A percentile compares a stretch with the other conserved stretches of the same genome.
Conservation (phyloP, 768 basidiomycete genomes). For the Stropharia rugosoannulata region DNA sequence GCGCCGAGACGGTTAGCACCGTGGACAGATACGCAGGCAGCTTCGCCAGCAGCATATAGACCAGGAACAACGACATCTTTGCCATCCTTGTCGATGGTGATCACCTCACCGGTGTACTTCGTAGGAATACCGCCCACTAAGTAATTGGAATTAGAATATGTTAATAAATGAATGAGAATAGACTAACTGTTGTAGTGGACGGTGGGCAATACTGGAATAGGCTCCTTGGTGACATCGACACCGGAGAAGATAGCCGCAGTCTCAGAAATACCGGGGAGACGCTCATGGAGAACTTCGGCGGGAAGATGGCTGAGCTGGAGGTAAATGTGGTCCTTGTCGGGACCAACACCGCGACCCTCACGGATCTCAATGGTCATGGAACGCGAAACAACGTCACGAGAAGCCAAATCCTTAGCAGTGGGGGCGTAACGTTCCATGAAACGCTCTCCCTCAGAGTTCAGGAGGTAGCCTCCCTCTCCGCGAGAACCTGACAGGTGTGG, state of each 20-base stretch:
- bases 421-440: conserved; percentile 99
- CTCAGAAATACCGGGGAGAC: conserved; percentile 98
- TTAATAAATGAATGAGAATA: not conserved
- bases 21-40: conserved; percentile 98
- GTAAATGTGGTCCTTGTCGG: conserved; percentile 96
- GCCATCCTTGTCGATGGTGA: conserved; percentile 85
- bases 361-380: conserved; percentile 99
- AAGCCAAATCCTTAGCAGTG: conserved; percentile 98
- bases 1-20: conserved; percentile 99
- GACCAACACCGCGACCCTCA: conserved; percentile 98
- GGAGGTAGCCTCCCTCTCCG: conserved; percentile 97
- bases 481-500: conserved; percentile 70
- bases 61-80: conserved; percentile 95
- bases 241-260: conserved; percentile 98
- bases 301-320: conserved; percentile 97
- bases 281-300: conserved; percentile 91
- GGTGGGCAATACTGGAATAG: conserved; percentile 97
- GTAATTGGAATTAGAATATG: conserved; percentile 5
- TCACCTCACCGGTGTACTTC: conserved; percentile 94
- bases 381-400: conserved; percentile 98
- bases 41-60: conserved; percentile 97
- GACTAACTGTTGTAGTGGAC: conserved; percentile 97
- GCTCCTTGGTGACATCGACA: conserved; percentile 99
- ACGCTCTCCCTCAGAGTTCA: conserved; percentile 98
- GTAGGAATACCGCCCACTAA: conserved; percentile 99